Evolutionary conservation across 2,329 filamentous ascomycete species (phyloP).

Genomic region (Sclerotinia subarctica): DNA sequence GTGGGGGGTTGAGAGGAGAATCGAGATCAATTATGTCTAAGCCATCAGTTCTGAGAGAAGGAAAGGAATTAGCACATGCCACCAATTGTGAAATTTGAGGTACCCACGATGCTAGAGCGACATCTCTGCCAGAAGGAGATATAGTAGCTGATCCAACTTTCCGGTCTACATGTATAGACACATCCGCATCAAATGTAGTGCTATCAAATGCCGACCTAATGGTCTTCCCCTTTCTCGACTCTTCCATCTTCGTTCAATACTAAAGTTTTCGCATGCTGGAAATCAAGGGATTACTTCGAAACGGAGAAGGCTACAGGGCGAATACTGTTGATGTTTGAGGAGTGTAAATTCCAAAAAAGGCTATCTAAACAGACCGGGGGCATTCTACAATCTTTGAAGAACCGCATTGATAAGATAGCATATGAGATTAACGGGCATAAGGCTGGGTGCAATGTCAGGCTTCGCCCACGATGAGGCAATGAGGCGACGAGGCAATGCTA

Average conservation of each 20-base stretch:
- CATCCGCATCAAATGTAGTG: constrained; percentile 81
- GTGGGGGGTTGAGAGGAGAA: constrained; percentile 80
- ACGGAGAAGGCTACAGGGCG: neutral
- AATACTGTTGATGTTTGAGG: neutral
- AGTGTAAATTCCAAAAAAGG: neutral
- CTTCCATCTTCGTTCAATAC: constrained; percentile 34
- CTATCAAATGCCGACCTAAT: constrained; percentile 75
- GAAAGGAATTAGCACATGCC: neutral
- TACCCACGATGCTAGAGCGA: constrained; percentile 73
- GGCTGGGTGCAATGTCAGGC: neutral
- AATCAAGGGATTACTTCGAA: neutral
- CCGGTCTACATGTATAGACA: constrained; percentile 73
- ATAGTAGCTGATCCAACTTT: constrained; percentile 85
- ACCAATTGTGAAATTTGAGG: neutral
- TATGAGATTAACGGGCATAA: neutral
- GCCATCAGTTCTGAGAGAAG: constrained; percentile 60
- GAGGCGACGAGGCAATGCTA: neutral
- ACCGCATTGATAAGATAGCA: neutral
- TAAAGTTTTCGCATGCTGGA: constrained; percentile 24
- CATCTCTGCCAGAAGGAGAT: constrained; percentile 84
- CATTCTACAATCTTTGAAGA: neutral
- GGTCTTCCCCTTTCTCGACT: constrained; percentile 53
- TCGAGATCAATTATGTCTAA: constrained; percentile 91
- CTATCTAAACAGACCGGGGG: constrained; percentile 8
- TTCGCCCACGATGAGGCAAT: neutral